These are phyloP conservation scores for Aspergillus fischeri DNA, from an alignment of 2,329 filamentous ascomycete species.

Conservation along the genomic window DNA sequence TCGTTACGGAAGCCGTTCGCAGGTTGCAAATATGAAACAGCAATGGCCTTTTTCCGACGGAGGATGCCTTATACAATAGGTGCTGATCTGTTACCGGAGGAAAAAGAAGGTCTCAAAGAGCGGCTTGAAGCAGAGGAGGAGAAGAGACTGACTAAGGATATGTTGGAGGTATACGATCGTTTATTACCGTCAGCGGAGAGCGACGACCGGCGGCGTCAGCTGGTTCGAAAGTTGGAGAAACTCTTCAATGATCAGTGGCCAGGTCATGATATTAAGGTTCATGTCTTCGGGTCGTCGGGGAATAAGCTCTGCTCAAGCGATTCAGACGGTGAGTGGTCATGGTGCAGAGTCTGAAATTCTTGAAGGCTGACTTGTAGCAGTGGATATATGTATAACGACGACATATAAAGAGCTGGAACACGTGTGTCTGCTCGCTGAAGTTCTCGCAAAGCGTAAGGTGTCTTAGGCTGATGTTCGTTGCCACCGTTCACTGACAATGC, in stretches of 20 bases:
- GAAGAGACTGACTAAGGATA: constrained; percentile 70
- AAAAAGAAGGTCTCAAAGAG: constrained; percentile 65
- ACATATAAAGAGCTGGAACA: constrained; percentile 80
- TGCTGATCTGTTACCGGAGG: constrained; percentile 69
- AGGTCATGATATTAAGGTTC: constrained; percentile 80
- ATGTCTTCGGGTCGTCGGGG: constrained; percentile 96
- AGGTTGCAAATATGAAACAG: constrained; percentile 85
- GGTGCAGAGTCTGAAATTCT: background rate
- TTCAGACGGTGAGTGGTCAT: constrained; percentile 70
- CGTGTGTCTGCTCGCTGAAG: constrained; percentile 84
- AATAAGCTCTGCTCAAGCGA: constrained; percentile 93
- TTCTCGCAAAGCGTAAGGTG: constrained; percentile 74
- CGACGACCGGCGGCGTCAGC: constrained; percentile 66
- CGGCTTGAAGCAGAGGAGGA: constrained; percentile 70
- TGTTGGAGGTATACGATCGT: constrained; percentile 77
- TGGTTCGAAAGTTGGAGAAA: constrained; percentile 83
- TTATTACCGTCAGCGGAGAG: constrained; percentile 79
- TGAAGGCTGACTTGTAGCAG: constrained; percentile 46
- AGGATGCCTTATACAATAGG: constrained; percentile 90
- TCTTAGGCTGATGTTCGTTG: background rate
- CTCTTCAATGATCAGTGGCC: constrained; percentile 91
- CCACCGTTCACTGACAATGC: constrained; percentile 10
- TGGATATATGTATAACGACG: constrained; percentile 97
- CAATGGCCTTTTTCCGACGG: constrained; percentile 72
- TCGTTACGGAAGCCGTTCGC: constrained; percentile 63